Evolutionary conservation across 1,284 basidiomycete species (phyloP).

Genomic region (Kalmanozyma brasiliensis): DNA sequence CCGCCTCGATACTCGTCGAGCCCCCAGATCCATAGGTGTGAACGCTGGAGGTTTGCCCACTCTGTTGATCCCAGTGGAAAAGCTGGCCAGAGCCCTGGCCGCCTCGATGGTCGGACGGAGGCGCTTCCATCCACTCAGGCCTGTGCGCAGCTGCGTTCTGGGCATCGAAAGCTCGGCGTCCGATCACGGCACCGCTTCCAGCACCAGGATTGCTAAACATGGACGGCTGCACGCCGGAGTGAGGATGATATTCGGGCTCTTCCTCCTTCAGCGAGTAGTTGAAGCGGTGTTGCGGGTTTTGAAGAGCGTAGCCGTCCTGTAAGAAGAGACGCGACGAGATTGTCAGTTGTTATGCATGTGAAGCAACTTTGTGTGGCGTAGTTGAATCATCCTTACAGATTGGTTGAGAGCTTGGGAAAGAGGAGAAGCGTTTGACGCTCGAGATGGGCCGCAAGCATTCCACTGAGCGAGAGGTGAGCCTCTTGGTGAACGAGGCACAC

Average conservation of each 20-base stretch:
- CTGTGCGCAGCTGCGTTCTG: slow-evolving; percentile 1
- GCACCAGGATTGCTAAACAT: too few species aligned
- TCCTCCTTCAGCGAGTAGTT: slow-evolving; percentile 12
- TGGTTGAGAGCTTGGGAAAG: not conserved
- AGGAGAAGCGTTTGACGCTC: not conserved
- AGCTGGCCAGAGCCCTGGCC: not conserved
- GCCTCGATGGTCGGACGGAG: not conserved
- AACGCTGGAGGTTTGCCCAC: not conserved
- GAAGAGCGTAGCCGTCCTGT: too few species aligned
- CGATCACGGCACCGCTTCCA: too few species aligned
- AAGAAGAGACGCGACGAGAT: too few species aligned
- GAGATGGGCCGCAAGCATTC: slow-evolving; percentile 4
- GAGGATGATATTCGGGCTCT: too few species aligned
- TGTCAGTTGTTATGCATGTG: too few species aligned
- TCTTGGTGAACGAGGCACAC: slow-evolving; percentile 7
- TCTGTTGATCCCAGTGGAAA: slow-evolving; percentile 21
- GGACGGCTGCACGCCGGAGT: too few species aligned
- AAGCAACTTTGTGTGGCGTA: not conserved
- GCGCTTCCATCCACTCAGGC: not conserved
- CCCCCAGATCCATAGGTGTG: not conserved
- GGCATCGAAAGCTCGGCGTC: too few species aligned
- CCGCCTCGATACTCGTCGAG: slow-evolving; percentile 1
- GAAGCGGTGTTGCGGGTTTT: slow-evolving; percentile 1
- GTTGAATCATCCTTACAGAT: slow-evolving; percentile 6
- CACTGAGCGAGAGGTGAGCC: slow-evolving; percentile 6